Evolutionary conservation across 352 stramenopile genomes (phyloP).

Genomic region (Globisporangium recalcitrans): DNA sequence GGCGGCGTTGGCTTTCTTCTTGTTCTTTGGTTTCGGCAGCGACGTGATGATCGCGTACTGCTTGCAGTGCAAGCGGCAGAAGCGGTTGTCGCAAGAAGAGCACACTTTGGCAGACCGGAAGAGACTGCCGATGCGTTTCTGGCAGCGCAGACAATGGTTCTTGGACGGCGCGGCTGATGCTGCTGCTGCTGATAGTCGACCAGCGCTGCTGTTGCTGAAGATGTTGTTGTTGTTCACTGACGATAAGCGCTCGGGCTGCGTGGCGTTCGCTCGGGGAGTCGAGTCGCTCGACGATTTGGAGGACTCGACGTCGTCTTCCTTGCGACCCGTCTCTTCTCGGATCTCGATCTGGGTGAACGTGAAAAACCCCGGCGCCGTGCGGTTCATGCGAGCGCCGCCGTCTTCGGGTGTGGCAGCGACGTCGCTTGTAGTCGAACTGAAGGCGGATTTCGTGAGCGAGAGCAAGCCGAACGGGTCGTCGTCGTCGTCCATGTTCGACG

Average conservation of each 20-base stretch:
- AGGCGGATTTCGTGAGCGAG: constrained; percentile 40
- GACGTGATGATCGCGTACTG: constrained; percentile 24
- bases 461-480: constrained; percentile 47
- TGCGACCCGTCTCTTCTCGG: constrained; percentile 20
- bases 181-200: neutral
- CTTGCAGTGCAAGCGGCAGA: constrained; percentile 47
- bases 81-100: constrained; percentile 40
- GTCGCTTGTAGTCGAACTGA: constrained; percentile 21
- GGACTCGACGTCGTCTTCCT: constrained; percentile 12
- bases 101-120: constrained; percentile 46
- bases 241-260: neutral
- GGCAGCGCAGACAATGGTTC: constrained; percentile 36
- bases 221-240: neutral
- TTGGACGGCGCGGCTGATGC: constrained; percentile 16
- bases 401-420: neutral
- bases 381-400: neutral
- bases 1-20: neutral
- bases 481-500: constrained; percentile 38
- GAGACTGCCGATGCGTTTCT: constrained; percentile 33
- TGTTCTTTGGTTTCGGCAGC: constrained; percentile 13
- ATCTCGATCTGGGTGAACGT: constrained; percentile 48
- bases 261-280: neutral
- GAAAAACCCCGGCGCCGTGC: constrained; percentile 33
- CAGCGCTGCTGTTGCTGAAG: neutral
- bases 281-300: constrained; percentile 13